Evolutionary conservation across 2,329 filamentous ascomycete species (phyloP).

Genomic region (Colletotrichum sp.): DNA sequence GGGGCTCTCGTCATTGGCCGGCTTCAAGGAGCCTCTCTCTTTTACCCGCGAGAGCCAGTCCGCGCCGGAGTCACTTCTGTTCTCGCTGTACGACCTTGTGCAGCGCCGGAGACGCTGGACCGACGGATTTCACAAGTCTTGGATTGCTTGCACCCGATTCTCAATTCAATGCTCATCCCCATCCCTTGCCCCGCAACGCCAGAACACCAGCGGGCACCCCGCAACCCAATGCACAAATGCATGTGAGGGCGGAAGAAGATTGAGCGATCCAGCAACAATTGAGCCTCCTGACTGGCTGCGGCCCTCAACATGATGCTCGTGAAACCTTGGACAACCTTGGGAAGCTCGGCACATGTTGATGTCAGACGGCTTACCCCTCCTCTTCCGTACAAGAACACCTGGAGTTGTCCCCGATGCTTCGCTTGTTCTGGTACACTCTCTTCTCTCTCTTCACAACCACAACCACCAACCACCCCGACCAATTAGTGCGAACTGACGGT

Average conservation of each 20-base stretch:
- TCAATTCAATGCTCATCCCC: background rate
- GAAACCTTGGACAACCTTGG: constrained; percentile 15
- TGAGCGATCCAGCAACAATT: constrained; percentile 6
- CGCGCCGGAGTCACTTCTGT: background rate
- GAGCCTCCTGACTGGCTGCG: background rate
- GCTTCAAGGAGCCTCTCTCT: background rate
- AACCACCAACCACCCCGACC: background rate
- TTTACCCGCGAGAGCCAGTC: constrained; percentile 13
- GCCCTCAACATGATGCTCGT: background rate
- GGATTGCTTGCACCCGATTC: background rate
- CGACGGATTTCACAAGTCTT: background rate
- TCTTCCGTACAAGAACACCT: constrained; percentile 11
- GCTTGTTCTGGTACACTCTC: background rate
- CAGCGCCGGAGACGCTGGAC: background rate
- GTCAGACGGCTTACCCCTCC: constrained; percentile 15
- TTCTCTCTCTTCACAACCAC: background rate
- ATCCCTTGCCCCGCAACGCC: constrained; percentile 9
- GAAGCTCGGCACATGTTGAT: constrained; percentile 18
- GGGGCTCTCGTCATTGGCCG: constrained; percentile 1
- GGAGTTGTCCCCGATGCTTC: background rate
- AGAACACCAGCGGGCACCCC: constrained; percentile 3
- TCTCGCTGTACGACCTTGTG: background rate
- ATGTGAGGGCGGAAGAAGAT: constrained; percentile 13
- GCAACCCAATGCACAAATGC: constrained; percentile 11
- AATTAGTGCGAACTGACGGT: background rate